Base-by-base conservation (phyloP, 73 alveolate species). In the Paramecium bursaria region DNA sequence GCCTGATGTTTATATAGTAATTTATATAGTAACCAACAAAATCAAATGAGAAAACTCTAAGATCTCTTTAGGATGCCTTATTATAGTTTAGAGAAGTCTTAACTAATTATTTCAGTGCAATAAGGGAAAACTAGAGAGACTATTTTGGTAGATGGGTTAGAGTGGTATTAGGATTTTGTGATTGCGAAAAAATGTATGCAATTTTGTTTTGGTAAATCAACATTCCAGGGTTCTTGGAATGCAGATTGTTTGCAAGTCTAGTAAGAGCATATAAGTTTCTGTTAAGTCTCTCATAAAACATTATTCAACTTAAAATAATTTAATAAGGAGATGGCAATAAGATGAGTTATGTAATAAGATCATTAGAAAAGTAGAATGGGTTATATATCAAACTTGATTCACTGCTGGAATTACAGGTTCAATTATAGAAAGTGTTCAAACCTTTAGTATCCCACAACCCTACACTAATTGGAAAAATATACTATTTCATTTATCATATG, bases 401-500 rank as follows among this genome's bases (percentile, higher is more conserved):
- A 14, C 50, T 67, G 39, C 11, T 7, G 1, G 33, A 67, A 15
- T 44, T 30, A 17, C 30, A 61, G 39, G 10, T 30, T 39, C 4
- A 17, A 67, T 39, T 67, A 57, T 23, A 39, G 1, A 67, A 67
- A 42, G 55, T 67, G 23, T 21, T 67, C 49, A 67, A 67, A 17
- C 82, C 82, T 3, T 14, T 67, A 1, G 55, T 67, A 0, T 39
- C 46, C 44, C 21, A 31, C 13, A 67, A 67, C 7, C 82, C 82
- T 35, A 67, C 82, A 1, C 42, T 61, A 0, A 30, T 61, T 0
- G 44, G 74, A 21, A 67, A 67, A 11, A 67, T 67, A 17, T 67
- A 67, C 60, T 67, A 67, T 42, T 67, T 31, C 57, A 67, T 67
- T 23, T 67, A 33, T 42, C 82, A 67, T 21, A 67, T 67, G 82